phyloP scores from a whole-genome alignment of 345 rosid species.

The Citrus mangshanensis region DNA sequence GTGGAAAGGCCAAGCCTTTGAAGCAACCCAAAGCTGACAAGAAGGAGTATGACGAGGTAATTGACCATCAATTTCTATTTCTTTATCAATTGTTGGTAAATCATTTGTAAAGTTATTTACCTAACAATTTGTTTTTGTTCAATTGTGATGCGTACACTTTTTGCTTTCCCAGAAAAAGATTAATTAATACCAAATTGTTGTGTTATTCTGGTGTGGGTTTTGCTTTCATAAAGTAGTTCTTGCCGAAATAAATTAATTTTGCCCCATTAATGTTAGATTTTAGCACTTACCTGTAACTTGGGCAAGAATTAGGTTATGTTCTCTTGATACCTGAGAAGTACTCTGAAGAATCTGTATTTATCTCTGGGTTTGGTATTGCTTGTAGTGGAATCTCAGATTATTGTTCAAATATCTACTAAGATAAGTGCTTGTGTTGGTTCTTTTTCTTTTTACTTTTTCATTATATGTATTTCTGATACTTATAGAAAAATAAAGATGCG shows the following conservation, averaged over 20 bases:
- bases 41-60: constrained; percentile 84
- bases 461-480: not conserved
- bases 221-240: too few species aligned
- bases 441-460: not conserved
- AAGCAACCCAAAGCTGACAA: constrained; percentile 65
- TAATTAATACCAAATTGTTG: not conserved
- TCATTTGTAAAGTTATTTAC: not conserved
- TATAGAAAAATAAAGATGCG: too few species aligned
- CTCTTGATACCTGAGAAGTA: not conserved
- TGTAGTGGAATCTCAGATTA: not conserved
- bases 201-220: not conserved
- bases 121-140: not conserved
- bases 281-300: not conserved
- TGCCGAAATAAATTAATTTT: not conserved
- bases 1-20: constrained; percentile 89
- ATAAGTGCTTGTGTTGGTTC: not conserved
- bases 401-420: not conserved
- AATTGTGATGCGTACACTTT: not conserved
- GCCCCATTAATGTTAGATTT: not conserved
- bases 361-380: not conserved
- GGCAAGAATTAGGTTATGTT: not conserved
- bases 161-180: not conserved
- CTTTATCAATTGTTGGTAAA: too few species aligned
- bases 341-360: not conserved
- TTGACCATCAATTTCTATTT: not conserved